Conservation (phyloP, 257 asterid species). For the Solanum piurae region DNA sequence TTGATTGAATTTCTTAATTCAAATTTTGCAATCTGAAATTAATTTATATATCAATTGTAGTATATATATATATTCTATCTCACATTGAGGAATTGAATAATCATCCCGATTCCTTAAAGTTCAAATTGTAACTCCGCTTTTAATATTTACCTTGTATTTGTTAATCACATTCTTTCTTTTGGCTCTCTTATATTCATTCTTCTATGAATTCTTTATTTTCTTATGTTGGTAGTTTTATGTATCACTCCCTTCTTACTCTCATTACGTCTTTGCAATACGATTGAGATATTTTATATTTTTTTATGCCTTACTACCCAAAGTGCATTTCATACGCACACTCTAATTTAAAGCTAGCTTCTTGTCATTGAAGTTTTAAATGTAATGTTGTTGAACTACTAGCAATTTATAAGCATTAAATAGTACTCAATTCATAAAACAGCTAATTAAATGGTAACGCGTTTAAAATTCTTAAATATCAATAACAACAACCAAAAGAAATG, state of each 20-base stretch:
- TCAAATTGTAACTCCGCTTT: not conserved
- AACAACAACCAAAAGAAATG: not conserved
- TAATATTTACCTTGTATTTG: too few relatives aligned
- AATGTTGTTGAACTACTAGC: not conserved
- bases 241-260: not conserved
- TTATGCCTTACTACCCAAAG: not conserved
- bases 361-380: not conserved
- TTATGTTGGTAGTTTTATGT: not conserved
- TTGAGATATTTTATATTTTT: not conserved
- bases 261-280: not conserved
- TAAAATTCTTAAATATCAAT: not conserved
- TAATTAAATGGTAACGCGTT: not conserved
- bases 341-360: not conserved
- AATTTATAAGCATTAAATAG: not conserved
- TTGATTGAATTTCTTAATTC: too few relatives aligned
- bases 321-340: not conserved
- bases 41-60: too few relatives aligned
- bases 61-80: too few relatives aligned
- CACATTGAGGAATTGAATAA: too few relatives aligned
- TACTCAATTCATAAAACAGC: not conserved
- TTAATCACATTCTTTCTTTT: too few relatives aligned
- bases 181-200: not conserved
- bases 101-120: too few relatives aligned
- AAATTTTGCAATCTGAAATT: too few relatives aligned
- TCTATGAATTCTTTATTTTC: not conserved